Percentiles rank a stretch among this genome's conserved stretches.
phyloP scores from a whole-genome alignment of 345 rosid species.

The Viola odorata region DNA sequence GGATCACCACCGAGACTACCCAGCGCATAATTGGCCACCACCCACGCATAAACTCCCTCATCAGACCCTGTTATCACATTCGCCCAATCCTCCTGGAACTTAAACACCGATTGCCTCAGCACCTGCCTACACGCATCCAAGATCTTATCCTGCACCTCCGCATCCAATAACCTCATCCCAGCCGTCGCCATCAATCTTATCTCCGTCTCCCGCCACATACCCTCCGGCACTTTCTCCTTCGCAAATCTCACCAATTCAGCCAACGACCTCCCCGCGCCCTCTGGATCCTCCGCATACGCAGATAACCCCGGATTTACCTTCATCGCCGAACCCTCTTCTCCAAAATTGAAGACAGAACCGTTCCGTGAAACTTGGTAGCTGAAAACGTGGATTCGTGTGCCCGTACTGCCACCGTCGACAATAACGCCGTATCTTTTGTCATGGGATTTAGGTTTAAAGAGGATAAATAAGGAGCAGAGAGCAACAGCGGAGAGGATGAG shows the following conservation, averaged over 20 bases:
- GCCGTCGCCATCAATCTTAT: conserved; percentile 93
- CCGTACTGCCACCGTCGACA: conserved; percentile 87
- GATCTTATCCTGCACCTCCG: conserved; percentile 47
- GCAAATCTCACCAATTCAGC: conserved; percentile 59
- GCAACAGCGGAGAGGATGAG: conserved; percentile 16
- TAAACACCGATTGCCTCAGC: conserved; percentile 60
- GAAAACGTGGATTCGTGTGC: conserved; percentile 68
- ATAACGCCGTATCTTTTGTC: conserved; percentile 35
- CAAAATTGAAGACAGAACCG: conserved; percentile 43
- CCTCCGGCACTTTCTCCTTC: conserved; percentile 46
- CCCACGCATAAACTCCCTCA: conserved; percentile 96
- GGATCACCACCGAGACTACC: conserved; percentile 84
- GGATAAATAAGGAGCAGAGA: conserved; percentile 21
- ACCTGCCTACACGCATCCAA: conserved; percentile 46
- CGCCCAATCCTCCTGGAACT: conserved; percentile 65
- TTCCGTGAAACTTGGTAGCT: conserved; percentile 27
- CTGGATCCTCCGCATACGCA: conserved; percentile 51
- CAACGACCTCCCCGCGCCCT: conserved; percentile 49
- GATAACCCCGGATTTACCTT: conserved; percentile 82
- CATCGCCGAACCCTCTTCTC: conserved; percentile 35
- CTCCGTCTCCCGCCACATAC: conserved; percentile 59
- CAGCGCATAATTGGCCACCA: conserved; percentile 74
- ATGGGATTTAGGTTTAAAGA: not conserved
- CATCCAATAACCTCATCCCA: conserved; percentile 70
- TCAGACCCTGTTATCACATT: conserved; percentile 93